Percentiles rank a stretch among this genome's conserved stretches.
phyloP scores from a whole-genome alignment of 441 rosid genomes.

The Metrosideros polymorpha region DNA sequence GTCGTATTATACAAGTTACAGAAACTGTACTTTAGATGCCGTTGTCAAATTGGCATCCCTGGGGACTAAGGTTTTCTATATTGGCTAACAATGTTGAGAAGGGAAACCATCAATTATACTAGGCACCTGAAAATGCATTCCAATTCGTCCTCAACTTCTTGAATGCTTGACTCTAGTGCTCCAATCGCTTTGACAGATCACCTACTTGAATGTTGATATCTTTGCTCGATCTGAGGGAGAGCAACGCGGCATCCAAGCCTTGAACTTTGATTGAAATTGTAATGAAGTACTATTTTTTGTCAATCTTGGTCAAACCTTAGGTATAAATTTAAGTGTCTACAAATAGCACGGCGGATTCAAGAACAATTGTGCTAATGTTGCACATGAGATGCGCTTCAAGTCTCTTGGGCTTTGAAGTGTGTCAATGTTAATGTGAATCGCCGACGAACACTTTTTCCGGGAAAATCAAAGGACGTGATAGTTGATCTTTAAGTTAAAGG shows the following conservation, averaged over 20 bases:
- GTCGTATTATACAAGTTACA: too few species aligned
- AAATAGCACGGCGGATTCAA: not conserved
- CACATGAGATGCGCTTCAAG: not conserved
- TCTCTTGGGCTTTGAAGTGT: not conserved
- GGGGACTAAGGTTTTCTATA: not conserved
- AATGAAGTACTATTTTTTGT: slow-evolving; percentile 1
- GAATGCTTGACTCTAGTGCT: slow-evolving; percentile 21
- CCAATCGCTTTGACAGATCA: slow-evolving; percentile 12
- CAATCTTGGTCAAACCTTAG: slow-evolving; percentile 7
- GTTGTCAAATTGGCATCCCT: not conserved
- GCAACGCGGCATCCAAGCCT: slow-evolving; percentile 18
- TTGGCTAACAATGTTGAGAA: slow-evolving; percentile 30
- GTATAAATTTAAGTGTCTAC: not conserved
- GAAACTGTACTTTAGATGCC: not conserved
- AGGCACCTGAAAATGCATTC: slow-evolving; percentile 28
- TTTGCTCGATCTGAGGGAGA: slow-evolving; percentile 5
- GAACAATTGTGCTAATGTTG: not conserved
- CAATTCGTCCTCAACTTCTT: slow-evolving; percentile 27
- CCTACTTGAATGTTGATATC: not conserved
- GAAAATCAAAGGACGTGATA: not conserved
- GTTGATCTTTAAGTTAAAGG: not conserved
- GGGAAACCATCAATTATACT: slow-evolving; percentile 33
- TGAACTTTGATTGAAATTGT: not conserved
- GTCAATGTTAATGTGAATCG: not conserved
- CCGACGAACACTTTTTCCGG: not conserved